Evolutionary conservation across 148 eudicot genomes (phyloP).

Genomic region (Vaccinium darrowii): DNA sequence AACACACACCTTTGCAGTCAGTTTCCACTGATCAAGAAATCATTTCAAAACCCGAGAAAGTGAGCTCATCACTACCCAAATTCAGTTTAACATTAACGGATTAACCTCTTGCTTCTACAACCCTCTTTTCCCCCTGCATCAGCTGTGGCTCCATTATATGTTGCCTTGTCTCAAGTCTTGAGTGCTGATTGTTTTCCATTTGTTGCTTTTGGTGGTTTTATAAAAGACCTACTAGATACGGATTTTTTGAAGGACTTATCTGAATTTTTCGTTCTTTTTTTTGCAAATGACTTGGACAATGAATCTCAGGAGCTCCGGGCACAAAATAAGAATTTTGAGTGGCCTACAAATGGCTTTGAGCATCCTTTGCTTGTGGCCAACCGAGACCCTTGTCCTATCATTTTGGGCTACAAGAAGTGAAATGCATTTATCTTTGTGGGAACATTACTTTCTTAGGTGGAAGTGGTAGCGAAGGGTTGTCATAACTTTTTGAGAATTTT

Average conservation of each 20-base stretch:
- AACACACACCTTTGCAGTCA: not conserved
- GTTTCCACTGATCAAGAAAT: conserved; percentile 1
- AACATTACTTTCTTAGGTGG: not conserved
- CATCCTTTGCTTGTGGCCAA: not conserved
- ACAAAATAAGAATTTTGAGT: not conserved
- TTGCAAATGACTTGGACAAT: not conserved
- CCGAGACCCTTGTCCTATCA: not conserved
- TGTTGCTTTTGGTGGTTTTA: not conserved
- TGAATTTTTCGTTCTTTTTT: not conserved
- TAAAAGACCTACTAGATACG: not conserved
- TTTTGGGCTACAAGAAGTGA: not conserved
- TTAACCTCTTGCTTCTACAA: not conserved
- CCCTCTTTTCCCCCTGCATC: not conserved
- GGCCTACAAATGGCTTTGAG: not conserved
- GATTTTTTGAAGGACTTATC: not conserved
- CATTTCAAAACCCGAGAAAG: not conserved
- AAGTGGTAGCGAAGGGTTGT: not conserved
- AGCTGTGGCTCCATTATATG: not conserved
- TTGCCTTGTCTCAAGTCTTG: not conserved
- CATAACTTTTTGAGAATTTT: not conserved
- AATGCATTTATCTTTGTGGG: not conserved
- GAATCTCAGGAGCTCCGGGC: not conserved
- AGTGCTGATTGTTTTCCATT: not conserved
- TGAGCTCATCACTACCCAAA: not conserved
- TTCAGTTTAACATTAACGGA: not conserved